Conservation (phyloP, 2,329 filamentous ascomycete species). For the Ilyonectria mors-panacis region DNA sequence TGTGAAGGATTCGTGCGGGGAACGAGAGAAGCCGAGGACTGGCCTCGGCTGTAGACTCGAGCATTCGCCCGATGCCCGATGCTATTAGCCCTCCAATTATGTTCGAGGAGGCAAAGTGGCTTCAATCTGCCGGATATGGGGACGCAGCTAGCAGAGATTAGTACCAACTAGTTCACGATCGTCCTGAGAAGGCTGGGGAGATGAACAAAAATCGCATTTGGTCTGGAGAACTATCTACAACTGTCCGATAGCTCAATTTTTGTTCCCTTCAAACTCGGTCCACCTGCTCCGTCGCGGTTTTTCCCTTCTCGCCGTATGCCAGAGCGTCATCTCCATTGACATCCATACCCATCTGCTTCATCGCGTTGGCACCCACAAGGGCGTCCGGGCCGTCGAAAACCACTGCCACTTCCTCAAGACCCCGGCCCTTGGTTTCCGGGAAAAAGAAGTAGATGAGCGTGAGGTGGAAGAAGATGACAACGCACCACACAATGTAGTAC, state of each 20-base stretch:
- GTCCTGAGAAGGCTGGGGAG: no score
- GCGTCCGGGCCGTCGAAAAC: constrained; percentile 45
- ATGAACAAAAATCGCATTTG: not conserved
- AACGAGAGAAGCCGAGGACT: not conserved
- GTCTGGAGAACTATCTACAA: not conserved
- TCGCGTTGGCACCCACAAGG: constrained; percentile 35
- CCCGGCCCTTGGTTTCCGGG: constrained; percentile 43
- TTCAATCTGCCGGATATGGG: not conserved
- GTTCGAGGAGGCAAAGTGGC: not conserved
- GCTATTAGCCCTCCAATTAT: not conserved
- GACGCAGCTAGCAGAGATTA: no score
- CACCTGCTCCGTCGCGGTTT: constrained; percentile 12
- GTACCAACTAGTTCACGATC: no score
- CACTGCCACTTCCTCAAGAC: constrained; percentile 43
- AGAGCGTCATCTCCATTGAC: constrained; percentile 19
- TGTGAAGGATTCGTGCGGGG: constrained; percentile 11
- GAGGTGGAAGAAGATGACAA: constrained; percentile 41
- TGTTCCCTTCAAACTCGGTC: constrained; percentile 6
- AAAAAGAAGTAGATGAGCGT: constrained; percentile 49
- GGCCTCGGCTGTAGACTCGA: constrained; percentile 12
- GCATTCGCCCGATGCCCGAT: constrained; percentile 25
- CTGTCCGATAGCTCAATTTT: not conserved
- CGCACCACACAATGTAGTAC: constrained; percentile 62
- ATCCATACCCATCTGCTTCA: constrained; percentile 37
- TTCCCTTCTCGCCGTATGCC: constrained; percentile 9